Conservation (phyloP, 129 eudicot species). For the Flaveria linearis region DNA sequence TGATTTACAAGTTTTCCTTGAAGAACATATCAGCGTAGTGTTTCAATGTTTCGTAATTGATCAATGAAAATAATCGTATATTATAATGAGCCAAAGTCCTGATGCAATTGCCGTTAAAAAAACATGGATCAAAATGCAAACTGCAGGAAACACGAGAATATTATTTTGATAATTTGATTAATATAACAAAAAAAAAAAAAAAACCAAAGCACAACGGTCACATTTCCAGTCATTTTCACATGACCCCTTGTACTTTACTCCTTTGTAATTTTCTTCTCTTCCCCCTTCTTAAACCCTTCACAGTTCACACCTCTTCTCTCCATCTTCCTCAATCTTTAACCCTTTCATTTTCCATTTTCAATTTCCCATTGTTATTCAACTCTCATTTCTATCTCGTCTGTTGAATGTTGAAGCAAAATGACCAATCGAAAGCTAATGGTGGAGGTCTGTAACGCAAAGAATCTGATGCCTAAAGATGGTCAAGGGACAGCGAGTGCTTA, state of each 20-base stretch:
- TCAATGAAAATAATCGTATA: no score
- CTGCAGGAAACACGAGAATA: conserved; percentile 7
- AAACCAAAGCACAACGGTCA: conserved; percentile 37
- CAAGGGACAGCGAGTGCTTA: conserved; percentile 97
- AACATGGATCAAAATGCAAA: conserved; percentile 3
- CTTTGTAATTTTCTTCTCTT: conserved; percentile 26
- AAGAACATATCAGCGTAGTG: no score
- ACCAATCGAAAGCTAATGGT: conserved; percentile 65
- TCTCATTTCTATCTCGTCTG: background rate
- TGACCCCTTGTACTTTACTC: conserved; percentile 32
- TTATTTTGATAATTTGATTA: background rate
- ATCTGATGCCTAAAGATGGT: conserved; percentile 93
- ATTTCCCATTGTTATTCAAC: background rate
- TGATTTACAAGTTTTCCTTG: no score
- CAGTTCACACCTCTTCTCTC: background rate
- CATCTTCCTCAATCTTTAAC: background rate
- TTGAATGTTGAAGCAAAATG: conserved; percentile 33
- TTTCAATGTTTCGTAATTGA: no score
- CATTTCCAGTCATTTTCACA: conserved; percentile 44
- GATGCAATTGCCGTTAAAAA: no score
- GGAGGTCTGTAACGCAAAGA: conserved; percentile 70
- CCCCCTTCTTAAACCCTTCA: conserved; percentile 32
- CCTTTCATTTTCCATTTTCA: background rate
- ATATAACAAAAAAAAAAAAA: conserved; percentile 9
- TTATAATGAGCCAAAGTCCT: no score